phyloP scores from a whole-genome alignment of 192 early-diverging fungal genomes.

The Coemansia umbellata region DNA sequence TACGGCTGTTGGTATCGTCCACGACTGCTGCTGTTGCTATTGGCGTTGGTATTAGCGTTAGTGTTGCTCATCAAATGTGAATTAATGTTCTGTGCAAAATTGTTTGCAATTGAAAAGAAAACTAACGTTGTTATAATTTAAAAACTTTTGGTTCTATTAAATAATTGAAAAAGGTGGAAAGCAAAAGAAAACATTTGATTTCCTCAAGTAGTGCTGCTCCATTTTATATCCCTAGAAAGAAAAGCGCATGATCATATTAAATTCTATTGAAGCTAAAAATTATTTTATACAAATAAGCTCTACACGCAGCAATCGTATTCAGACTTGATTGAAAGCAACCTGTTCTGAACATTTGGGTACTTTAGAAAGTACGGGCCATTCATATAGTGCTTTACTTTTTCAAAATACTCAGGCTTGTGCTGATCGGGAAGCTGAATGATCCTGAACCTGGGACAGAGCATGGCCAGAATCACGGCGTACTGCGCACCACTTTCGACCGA shows the following conservation, averaged over 20 bases:
- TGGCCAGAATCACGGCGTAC: background rate
- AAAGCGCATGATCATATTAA: too few species aligned
- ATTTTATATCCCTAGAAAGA: too few species aligned
- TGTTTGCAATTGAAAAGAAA: too few species aligned
- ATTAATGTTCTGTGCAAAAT: too few species aligned
- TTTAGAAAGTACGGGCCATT: background rate
- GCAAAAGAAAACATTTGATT: too few species aligned
- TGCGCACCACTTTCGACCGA: background rate
- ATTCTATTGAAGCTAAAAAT: too few species aligned
- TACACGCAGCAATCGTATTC: background rate
- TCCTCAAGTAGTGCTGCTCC: too few species aligned
- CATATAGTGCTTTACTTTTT: background rate
- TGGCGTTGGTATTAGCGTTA: too few species aligned
- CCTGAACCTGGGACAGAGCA: background rate
- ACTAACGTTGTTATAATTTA: too few species aligned
- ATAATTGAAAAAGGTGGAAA: too few species aligned
- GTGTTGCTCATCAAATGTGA: too few species aligned
- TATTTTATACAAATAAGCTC: background rate
- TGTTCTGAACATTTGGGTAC: background rate
- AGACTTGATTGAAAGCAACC: background rate
- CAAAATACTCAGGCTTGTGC: background rate
- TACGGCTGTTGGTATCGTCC: constrained; percentile 14
- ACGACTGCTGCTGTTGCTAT: constrained; percentile 2
- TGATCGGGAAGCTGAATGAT: background rate
- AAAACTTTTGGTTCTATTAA: too few species aligned